A percentile compares a stretch with the other conserved stretches of the same genome.
These are phyloP conservation scores for Amylostereum areolatum DNA, from an alignment of 1,284 basidiomycete species.

Conservation along the genomic window DNA sequence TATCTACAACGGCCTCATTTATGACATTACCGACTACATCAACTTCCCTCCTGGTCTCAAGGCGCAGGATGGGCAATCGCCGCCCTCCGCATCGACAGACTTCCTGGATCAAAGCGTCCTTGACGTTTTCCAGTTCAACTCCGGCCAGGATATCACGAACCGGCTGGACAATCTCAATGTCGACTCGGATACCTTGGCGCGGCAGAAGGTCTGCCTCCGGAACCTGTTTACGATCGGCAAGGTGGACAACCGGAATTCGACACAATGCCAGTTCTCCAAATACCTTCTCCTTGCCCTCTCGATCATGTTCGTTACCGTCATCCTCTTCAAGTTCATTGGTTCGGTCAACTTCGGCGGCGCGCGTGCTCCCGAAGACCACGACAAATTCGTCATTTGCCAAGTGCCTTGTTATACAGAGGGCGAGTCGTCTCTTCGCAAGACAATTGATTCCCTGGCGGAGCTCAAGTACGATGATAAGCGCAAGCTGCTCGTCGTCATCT, in stretches of 20 bases:
- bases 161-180: slow-evolving; percentile 65
- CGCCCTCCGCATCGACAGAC: slow-evolving; percentile 49
- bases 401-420: slow-evolving; percentile 98
- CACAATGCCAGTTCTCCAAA: slow-evolving; percentile 87
- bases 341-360: slow-evolving; percentile 84
- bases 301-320: slow-evolving; percentile 90
- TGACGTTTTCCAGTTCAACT: slow-evolving; percentile 76
- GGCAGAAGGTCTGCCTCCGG: slow-evolving; percentile 85
- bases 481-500: slow-evolving; percentile 91
- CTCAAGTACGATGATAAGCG: slow-evolving; percentile 98
- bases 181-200: slow-evolving; percentile 57
- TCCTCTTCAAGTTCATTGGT: slow-evolving; percentile 97
- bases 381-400: slow-evolving; percentile 98
- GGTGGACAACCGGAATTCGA: slow-evolving; percentile 88
- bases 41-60: slow-evolving; percentile 48
- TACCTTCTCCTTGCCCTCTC: slow-evolving; percentile 91
- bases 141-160: slow-evolving; percentile 85
- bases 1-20: slow-evolving; percentile 81
- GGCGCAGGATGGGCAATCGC: slow-evolving; percentile 60
- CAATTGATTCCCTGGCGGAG: slow-evolving; percentile 91
- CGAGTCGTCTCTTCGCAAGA: slow-evolving; percentile 79
- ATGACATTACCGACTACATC: slow-evolving; percentile 85
- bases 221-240: slow-evolving; percentile 92
- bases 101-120: slow-evolving; percentile 81
- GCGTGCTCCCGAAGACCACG: slow-evolving; percentile 90